phyloP scores from a whole-genome alignment of 495 filamentous ascomycete species.

The Hypoxylon intermedium region DNA sequence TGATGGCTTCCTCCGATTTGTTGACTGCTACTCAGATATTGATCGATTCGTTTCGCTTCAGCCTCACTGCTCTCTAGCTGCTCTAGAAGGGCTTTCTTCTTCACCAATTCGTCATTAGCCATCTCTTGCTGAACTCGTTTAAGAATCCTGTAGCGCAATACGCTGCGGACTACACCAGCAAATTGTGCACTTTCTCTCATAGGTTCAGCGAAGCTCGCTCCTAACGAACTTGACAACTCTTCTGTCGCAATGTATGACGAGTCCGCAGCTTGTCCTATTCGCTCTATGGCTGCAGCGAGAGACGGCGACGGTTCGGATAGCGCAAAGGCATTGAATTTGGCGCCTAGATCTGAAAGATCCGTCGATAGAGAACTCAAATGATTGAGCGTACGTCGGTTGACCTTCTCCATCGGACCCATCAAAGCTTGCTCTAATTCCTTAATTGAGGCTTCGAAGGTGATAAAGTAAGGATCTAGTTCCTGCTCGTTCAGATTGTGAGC shows the following conservation, averaged over 20 bases:
- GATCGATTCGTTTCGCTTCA: constrained; percentile 90
- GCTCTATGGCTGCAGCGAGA: constrained; percentile 91
- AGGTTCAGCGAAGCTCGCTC: constrained; percentile 91
- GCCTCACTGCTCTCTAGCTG: constrained; percentile 86
- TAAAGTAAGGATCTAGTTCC: constrained; percentile 94
- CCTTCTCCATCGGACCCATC: constrained; percentile 92
- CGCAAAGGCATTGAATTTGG: constrained; percentile 95
- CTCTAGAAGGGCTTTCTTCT: constrained; percentile 80
- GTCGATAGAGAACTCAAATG: constrained; percentile 82
- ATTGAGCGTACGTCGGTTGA: constrained; percentile 85
- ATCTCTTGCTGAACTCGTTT: constrained; percentile 97
- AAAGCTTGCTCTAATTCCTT: constrained; percentile 85
- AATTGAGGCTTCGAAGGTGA: constrained; percentile 85
- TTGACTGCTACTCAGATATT: constrained; percentile 79
- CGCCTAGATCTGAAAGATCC: constrained; percentile 90
- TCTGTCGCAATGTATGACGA: constrained; percentile 95
- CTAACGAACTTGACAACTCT: constrained; percentile 81
- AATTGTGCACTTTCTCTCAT: constrained; percentile 98
- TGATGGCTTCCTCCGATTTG: constrained; percentile 49
- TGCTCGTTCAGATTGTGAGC: constrained; percentile 78
- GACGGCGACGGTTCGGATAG: constrained; percentile 87
- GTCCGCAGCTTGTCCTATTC: constrained; percentile 92
- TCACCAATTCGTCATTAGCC: constrained; percentile 86
- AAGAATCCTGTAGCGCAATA: constrained; percentile 84
- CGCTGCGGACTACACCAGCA: constrained; percentile 87